Conservation (phyloP, 139 green algal genomes). For the Asterochloris erici region DNA sequence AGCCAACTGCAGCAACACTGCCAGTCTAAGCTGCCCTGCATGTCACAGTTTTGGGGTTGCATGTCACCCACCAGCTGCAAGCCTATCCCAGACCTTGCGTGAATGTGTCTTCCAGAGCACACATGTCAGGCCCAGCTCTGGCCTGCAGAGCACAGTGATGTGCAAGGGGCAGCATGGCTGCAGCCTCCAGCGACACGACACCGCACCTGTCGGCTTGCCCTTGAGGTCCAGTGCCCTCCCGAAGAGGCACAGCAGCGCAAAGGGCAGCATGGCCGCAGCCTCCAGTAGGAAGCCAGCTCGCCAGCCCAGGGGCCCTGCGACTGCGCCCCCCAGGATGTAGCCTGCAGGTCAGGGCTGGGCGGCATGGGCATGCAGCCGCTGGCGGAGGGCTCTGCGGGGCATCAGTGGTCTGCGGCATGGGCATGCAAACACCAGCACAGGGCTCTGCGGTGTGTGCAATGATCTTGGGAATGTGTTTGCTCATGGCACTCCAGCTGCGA, state of each 20-base stretch:
- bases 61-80: too few relatives aligned
- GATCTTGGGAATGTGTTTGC: too few relatives aligned
- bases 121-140: constrained; percentile 52
- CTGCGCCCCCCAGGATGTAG: constrained; percentile 79
- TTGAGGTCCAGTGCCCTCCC: constrained; percentile 57
- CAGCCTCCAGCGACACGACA: constrained; percentile 75
- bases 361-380: background rate
- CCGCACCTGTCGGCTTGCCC: constrained; percentile 66
- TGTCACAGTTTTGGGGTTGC: too few relatives aligned
- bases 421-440: background rate
- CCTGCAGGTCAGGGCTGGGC: constrained; percentile 48
- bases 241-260: constrained; percentile 56
- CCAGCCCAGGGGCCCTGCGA: constrained; percentile 65
- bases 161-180: constrained; percentile 79
- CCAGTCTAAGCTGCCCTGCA: too few relatives aligned
- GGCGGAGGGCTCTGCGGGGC: background rate
- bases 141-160: constrained; percentile 35
- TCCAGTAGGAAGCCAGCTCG: constrained; percentile 81
- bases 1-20: too few relatives aligned
- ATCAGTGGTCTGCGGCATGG: background rate
- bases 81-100: too few relatives aligned
- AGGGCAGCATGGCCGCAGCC: constrained; percentile 72
- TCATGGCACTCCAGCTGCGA: too few relatives aligned
- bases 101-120: background rate
- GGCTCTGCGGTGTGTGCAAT: too few relatives aligned